Evolutionary conservation across 1,284 basidiomycete species (phyloP).

Genomic region (Sparassis latifolia): DNA sequence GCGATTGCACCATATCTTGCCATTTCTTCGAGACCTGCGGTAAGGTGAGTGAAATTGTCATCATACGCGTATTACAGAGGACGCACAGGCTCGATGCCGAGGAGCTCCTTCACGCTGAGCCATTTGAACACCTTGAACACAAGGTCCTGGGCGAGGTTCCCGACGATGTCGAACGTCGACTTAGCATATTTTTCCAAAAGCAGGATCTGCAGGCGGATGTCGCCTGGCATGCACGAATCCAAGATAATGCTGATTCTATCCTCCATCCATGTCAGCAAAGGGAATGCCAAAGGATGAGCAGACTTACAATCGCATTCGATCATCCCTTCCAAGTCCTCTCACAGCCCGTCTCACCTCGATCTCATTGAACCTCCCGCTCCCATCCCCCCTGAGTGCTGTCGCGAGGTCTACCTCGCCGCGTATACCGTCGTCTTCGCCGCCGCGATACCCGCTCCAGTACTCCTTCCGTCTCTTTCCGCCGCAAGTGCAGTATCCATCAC

Average conservation of each 20-base stretch:
- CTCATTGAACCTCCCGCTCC: slow-evolving; percentile 57
- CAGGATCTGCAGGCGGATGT: slow-evolving; percentile 70
- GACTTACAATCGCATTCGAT: slow-evolving; percentile 65
- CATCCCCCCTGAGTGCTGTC: slow-evolving; percentile 44
- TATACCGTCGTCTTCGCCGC: slow-evolving; percentile 31
- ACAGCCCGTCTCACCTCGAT: slow-evolving; percentile 59
- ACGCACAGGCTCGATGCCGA: slow-evolving; percentile 49
- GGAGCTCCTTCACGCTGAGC: slow-evolving; percentile 60
- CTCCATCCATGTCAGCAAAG: not conserved
- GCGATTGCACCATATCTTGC: slow-evolving; percentile 61
- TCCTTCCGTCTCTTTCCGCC: slow-evolving; percentile 49
- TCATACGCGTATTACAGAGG: not conserved
- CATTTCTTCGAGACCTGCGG: slow-evolving; percentile 70
- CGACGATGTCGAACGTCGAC: slow-evolving; percentile 77
- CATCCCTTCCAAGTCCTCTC: slow-evolving; percentile 53
- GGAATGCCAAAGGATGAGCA: slow-evolving; percentile 1
- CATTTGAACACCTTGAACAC: slow-evolving; percentile 60
- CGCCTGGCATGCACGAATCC: slow-evolving; percentile 68
- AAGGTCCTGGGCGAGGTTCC: slow-evolving; percentile 62
- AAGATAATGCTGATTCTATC: slow-evolving; percentile 36
- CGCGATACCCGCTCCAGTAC: slow-evolving; percentile 60
- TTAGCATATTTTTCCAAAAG: slow-evolving; percentile 78
- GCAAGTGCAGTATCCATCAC: slow-evolving; percentile 48
- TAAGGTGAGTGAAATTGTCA: not conserved
- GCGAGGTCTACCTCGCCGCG: slow-evolving; percentile 39